Conservation (phyloP, 257 asterid species). For the Fraxinus anomala region DNA sequence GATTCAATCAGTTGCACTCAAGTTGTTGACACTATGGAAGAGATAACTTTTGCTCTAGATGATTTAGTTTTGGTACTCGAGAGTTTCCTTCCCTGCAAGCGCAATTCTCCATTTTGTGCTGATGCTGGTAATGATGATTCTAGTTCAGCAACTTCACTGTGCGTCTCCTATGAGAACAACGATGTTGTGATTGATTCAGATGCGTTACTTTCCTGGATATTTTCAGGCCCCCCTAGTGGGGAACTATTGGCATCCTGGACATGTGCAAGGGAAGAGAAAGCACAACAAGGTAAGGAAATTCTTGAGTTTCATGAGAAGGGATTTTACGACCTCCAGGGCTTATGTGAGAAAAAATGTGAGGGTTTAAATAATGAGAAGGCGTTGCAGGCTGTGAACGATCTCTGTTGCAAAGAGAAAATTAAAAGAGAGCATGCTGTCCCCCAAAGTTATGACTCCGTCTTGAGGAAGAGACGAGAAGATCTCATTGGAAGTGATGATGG, state of each 20-base stretch:
- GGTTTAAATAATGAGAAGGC: constrained; percentile 81
- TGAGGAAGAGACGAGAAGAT: constrained; percentile 69
- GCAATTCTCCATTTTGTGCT: constrained; percentile 34
- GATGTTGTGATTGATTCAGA: constrained; percentile 66
- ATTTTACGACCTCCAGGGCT: constrained; percentile 67
- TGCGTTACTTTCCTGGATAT: constrained; percentile 84
- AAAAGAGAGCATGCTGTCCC: constrained; percentile 58
- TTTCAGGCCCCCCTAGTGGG: constrained; percentile 65
- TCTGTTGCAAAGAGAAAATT: constrained; percentile 82
- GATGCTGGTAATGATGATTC: constrained; percentile 36
- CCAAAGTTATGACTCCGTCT: constrained; percentile 70
- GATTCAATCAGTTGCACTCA: constrained; percentile 42
- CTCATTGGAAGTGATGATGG: constrained; percentile 64
- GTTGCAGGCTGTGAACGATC: constrained; percentile 74
- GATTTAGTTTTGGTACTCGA: constrained; percentile 65
- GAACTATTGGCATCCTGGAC: constrained; percentile 72
- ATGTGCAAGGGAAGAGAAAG: constrained; percentile 64
- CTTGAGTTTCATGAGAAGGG: constrained; percentile 83
- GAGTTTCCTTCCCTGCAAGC: constrained; percentile 55
- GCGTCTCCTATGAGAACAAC: constrained; percentile 37
- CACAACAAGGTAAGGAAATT: constrained; percentile 65
- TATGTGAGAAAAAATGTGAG: constrained; percentile 84
- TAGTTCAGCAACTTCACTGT: constrained; percentile 35
- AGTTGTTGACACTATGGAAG: constrained; percentile 58
- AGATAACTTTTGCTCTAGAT: constrained; percentile 62